phyloP scores from a whole-genome alignment of 345 rosid genomes.

The Linum lewisii region DNA sequence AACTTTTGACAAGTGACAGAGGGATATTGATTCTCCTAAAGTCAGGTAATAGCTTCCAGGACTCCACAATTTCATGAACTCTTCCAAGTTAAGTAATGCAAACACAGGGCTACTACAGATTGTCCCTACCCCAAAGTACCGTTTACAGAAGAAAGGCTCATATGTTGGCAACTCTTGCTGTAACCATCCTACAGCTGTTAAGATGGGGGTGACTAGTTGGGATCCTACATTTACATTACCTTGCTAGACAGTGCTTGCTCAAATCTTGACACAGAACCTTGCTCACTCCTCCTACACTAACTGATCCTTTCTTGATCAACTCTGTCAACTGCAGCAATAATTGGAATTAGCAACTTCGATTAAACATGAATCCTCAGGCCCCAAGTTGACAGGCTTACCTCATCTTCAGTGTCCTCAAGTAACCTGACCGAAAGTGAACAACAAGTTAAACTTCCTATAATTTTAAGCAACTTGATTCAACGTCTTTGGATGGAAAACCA shows the following conservation, averaged over 20 bases:
- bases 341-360: slow-evolving; percentile 3
- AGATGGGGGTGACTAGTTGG: neutral
- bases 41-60: neutral
- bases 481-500: neutral
- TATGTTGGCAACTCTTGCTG: neutral
- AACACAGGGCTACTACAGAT: neutral
- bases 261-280: slow-evolving; percentile 69
- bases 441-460: slow-evolving; percentile 1
- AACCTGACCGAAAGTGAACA: slow-evolving; percentile 38
- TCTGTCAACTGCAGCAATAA: slow-evolving; percentile 49
- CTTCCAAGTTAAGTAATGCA: neutral
- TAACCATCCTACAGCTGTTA: neutral
- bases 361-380: slow-evolving; percentile 4
- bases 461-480: neutral
- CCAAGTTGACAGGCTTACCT: slow-evolving; percentile 34
- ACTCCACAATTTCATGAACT: neutral
- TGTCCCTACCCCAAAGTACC: neutral
- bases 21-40: slow-evolving; percentile 3
- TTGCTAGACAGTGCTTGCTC: slow-evolving; percentile 61
- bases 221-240: slow-evolving; percentile 32
- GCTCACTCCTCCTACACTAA: slow-evolving; percentile 62
- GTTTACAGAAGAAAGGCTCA: neutral
- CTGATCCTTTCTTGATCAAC: slow-evolving; percentile 59
- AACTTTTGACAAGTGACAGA: neutral
- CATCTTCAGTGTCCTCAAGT: slow-evolving; percentile 89